Percentiles rank a stretch among this genome's conserved stretches.
Conservation (phyloP, 257 asterid species). For the Rauvolfia tetraphylla region DNA sequence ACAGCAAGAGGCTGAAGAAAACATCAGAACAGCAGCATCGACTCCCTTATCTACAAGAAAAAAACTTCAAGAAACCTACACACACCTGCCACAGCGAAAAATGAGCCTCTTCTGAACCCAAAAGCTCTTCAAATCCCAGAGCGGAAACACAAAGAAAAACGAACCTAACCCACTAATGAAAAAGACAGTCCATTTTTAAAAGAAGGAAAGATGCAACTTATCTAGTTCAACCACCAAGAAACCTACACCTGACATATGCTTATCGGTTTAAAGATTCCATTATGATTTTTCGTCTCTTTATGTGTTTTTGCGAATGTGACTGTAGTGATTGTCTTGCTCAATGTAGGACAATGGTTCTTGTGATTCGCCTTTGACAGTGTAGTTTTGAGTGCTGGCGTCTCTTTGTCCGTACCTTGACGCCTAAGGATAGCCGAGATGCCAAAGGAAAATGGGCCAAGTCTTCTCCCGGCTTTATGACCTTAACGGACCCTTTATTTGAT, state of each 20-base stretch:
- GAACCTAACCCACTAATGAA: neutral
- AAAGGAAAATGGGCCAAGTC: neutral
- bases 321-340: neutral
- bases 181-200: neutral
- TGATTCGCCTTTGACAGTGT: neutral
- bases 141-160: neutral
- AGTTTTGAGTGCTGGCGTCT: neutral
- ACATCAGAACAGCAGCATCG: too few species aligned
- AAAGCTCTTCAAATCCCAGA: constrained; percentile 1
- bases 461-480: constrained; percentile 13
- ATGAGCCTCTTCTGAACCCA: neutral
- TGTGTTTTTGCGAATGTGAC: neutral
- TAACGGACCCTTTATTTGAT: neutral
- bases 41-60: too few species aligned
- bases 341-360: neutral
- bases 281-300: neutral
- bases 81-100: neutral
- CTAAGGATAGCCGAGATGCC: constrained; percentile 17
- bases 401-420: neutral
- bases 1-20: too few species aligned
- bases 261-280: neutral
- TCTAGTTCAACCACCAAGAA: constrained; percentile 12
- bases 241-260: neutral
- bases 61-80: constrained; percentile 11
- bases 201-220: neutral